phyloP scores from a whole-genome alignment of 164 flowering plant species.

The Paratinospora sagittata region DNA sequence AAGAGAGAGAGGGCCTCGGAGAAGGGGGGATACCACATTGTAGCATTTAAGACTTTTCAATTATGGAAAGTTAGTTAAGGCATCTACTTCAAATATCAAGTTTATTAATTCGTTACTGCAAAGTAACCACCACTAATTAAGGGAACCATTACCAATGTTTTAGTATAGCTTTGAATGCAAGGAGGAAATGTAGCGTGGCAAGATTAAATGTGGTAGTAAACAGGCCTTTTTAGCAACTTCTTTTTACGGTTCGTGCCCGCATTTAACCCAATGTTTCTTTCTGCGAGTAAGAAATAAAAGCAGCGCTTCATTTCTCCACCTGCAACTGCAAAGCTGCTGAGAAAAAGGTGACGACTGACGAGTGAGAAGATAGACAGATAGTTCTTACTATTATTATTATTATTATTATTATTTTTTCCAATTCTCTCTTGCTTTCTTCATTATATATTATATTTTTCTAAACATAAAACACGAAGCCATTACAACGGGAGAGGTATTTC shows the following conservation, averaged over 20 bases:
- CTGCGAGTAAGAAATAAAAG: background rate
- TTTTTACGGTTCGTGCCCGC: background rate
- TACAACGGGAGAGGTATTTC: background rate
- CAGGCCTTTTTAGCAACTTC: background rate
- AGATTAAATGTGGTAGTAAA: background rate
- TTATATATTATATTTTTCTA: too few relatives aligned
- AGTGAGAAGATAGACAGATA: background rate
- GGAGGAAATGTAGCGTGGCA: background rate
- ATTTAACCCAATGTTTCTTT: background rate
- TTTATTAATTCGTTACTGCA: background rate
- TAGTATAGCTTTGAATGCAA: background rate
- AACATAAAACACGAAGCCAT: background rate
- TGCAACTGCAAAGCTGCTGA: background rate
- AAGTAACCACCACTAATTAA: background rate
- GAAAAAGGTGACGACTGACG: background rate
- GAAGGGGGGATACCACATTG: background rate
- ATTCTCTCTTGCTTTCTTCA: too few relatives aligned
- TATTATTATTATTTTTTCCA: too few relatives aligned
- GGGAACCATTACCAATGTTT: background rate
- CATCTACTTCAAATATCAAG: background rate
- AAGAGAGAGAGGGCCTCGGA: too few relatives aligned
- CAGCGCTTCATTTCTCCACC: background rate
- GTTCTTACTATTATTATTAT: too few relatives aligned
- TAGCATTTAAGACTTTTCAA: background rate
- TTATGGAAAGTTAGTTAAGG: background rate